Evolutionary conservation across 116 monocot genomes (phyloP), one percentile per base, ranked within the genome.

Genomic region (Trichopus zeylanicus): DNA sequence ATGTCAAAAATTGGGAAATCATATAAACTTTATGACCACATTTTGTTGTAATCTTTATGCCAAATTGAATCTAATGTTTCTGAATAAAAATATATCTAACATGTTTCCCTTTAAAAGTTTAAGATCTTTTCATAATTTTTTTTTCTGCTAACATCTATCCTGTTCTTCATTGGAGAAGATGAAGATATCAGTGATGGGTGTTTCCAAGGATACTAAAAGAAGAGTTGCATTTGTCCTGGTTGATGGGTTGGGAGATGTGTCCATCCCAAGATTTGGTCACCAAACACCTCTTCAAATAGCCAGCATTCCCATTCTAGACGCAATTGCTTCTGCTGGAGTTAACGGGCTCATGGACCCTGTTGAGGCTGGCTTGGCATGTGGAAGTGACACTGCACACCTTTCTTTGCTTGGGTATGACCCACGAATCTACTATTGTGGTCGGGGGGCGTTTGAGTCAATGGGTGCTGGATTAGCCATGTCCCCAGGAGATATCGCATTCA

Each of bases 391-490:
- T 5, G 91, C 87, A 18, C 97, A 87, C 47, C 84, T 91, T 32
- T 97, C 91, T 60, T 32, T 97, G 10, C 61, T 97, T 37, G 97
- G 97, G 1, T 97, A 97, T 68, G 84, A 97, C 55, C 97, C 91
- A 0, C 76, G 91, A 58, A 67, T 85, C 52, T 98, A 91, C 55
- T 98, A 98, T 48, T 74, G 91, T 12, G 97, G 97, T 27, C 66
- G 97, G 49, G 97, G 97, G 47, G 91, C 97, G 27, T 98, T 91
- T 59, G 97, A 98, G 70, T 98, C 97, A 10, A 98, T 98, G 97
- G 97, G 91, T 42, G 87, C 97, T 48, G 97, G 97, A 15, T 68
- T 98, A 73, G 91, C 91, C 57, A 98, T 98, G 97, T 79, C 88
- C 5, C 97, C 97, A 3, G 97, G 97, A 6, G 88, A 98, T 56